Evolutionary conservation across 108 stramenopile genomes (phyloP), one percentile per base, ranked within the genome.

Genomic region (Craspedostauros australis): DNA sequence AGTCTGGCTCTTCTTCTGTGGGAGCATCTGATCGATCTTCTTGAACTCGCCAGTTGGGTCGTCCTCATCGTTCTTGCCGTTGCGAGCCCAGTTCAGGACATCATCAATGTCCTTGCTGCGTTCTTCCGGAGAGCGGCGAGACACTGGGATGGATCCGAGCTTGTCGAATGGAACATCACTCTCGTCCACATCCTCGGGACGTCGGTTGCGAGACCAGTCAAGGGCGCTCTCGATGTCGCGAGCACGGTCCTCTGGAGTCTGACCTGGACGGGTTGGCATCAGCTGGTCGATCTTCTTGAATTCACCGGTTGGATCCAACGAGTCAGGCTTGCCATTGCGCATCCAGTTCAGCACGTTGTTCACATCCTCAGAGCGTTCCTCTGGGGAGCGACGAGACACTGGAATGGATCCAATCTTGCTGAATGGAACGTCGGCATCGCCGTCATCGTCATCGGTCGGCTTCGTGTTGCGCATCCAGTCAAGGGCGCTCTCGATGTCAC

Each of bases 151-250:
- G 8, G 46, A 55, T 38, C 45, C 23, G 14, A 48, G 9, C 19
- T 48, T 48, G 46, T 21, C 46, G 5, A 48, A 48, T 6, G 46
- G 24, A 48, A 11, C 19, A 8, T 9, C 5, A 6, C 21, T 56
- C 15, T 63, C 61, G 47, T 51, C 45, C 19, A 7, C 43, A 34
- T 12, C 26, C 22, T 54, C 27, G 18, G 45, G 40, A 4, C 47
- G 61, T 23, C 55, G 54, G 40, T 47, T 50, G 20, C 72, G 32
- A 19, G 60, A 29, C 61, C 60, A 70, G 39, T 73, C 60, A 32
- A 73, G 27, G 25, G 59, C 52, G 24, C 50, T 54, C 23, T 61
- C 64, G 25, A 73, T 46, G 19, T 64, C 47, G 4, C 31, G 20
- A 12, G 47, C 47, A 44, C 59, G 26, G 24, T 49, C 59, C 37